A percentile compares a stretch with the other conserved stretches of the same genome.
phyloP scores from a whole-genome alignment of 2,329 filamentous ascomycete genomes.

The Cordyceps tenuipes region DNA sequence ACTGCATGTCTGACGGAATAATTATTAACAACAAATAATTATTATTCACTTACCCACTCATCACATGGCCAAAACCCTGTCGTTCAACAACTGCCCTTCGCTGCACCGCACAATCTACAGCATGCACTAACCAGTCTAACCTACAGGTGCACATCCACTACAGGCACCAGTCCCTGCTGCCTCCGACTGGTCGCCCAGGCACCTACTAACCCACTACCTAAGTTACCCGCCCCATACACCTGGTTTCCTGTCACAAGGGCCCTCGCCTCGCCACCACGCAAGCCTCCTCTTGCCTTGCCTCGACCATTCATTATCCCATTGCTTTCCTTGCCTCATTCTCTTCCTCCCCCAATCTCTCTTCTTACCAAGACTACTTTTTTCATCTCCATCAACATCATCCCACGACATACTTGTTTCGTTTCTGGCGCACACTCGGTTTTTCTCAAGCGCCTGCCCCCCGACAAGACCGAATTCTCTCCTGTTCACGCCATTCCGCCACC shows the following conservation, averaged over 20 bases:
- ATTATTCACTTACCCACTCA: neutral
- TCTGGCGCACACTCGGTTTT: neutral
- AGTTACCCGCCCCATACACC: neutral
- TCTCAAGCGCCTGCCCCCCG: neutral
- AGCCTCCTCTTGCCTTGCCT: constrained; percentile 9
- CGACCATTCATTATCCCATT: neutral
- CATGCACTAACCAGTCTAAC: too few relatives aligned
- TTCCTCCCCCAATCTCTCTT: neutral
- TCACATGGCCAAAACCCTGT: neutral
- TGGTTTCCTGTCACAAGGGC: constrained; percentile 11
- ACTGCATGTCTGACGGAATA: neutral
- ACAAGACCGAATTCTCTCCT: neutral
- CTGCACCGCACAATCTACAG: too few relatives aligned
- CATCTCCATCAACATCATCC: neutral
- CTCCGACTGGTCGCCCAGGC: neutral
- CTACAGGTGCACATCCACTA: too few relatives aligned
- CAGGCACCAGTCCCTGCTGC: neutral
- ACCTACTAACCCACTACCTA: neutral
- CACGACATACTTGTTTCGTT: neutral
- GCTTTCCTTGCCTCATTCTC: constrained; percentile 1
- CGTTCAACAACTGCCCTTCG: neutral
- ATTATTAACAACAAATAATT: neutral
- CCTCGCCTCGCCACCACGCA: constrained; percentile 11
- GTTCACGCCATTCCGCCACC: neutral
- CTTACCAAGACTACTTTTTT: neutral